These are phyloP conservation scores for Xenosphaeropsis pyriputrescens DNA, from an alignment of 2,329 filamentous ascomycete genomes.

Conservation along the genomic window DNA sequence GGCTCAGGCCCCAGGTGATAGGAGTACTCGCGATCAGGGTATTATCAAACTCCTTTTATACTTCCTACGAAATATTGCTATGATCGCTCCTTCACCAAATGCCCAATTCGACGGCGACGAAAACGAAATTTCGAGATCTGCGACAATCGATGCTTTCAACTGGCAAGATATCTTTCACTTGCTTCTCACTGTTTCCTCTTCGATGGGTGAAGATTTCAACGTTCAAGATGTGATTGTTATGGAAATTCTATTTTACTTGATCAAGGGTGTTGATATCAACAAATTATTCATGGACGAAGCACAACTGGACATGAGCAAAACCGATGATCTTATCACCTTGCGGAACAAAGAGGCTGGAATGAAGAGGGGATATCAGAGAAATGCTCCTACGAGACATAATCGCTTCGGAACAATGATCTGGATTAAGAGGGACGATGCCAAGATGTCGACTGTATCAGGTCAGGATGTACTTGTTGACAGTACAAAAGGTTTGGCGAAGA, in stretches of 20 bases:
- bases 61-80: constrained; percentile 75
- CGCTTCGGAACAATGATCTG: constrained; percentile 96
- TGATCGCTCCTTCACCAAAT: constrained; percentile 63
- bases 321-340: constrained; percentile 57
- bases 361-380: constrained; percentile 60
- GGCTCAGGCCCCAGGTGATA: constrained; percentile 61
- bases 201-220: constrained; percentile 86
- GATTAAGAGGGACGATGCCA: constrained; percentile 77
- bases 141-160: constrained; percentile 78
- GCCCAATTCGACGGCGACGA: constrained; percentile 76
- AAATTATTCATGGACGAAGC: constrained; percentile 76
- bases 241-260: constrained; percentile 81
- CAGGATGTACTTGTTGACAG: constrained; percentile 70
- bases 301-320: constrained; percentile 52
- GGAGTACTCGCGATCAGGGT: constrained; percentile 69
- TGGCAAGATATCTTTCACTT: constrained; percentile 82
- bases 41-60: constrained; percentile 86
- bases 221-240: constrained; percentile 79
- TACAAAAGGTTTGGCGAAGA: constrained; percentile 63
- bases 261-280: constrained; percentile 76
- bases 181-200: constrained; percentile 75
- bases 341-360: constrained; percentile 77
- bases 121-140: constrained; percentile 73
- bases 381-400: constrained; percentile 76
- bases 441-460: constrained; percentile 75